Base-by-base conservation (phyloP, 345 rosid genomes). In the Bruguiera sexangula region DNA sequence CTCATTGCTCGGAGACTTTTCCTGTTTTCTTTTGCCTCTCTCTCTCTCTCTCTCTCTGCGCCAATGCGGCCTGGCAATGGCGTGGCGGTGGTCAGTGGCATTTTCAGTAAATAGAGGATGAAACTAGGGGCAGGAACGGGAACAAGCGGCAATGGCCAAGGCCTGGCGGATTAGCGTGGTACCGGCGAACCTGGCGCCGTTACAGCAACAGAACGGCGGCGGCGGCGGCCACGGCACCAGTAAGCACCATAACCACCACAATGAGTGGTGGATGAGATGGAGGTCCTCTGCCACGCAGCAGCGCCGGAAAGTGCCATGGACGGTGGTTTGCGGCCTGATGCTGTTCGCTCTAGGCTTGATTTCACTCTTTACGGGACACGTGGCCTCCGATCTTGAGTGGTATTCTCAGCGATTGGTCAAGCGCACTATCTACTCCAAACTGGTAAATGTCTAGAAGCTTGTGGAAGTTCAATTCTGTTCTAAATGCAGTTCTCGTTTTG, bases 341-440 rank as follows among this genome's bases (percentile, higher is more conserved):
- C 91, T 96, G 55, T 96, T 96, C 73, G 82, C 78, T 63, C 75
- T 96, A 74, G 99, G 99, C 3, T 77, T 96, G 79, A 87, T 92
- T 69, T 96, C 98, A 56, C 92, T 96, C 58, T 89, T 92, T 78
- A 88, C 97, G 3, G 98, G 98, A 55, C 98, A 96, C 66, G 89
- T 92, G 51, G 99, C 82, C 2, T 92, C 99, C 37, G 94, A 92
- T 85, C 94, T 92, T 60, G 98, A 95, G 65, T 90, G 98, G 98
- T 95, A 88, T 74, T 92, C 98, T 57, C 96, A 86, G 80, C 88
- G 83, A 81, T 69, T 95, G 75, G 87, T 75, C 53, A 87, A 85
- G 70, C 82, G 81, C 20, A 84, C 80, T 76, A 66, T 86, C 74
- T 83, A 80, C 71, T 66, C 80, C 63, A 87, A 55, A 70, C 77